These are phyloP conservation scores for Phascolomyces articulosus DNA, from an alignment of 371 early-diverging fungal species.

Conservation along the genomic window DNA sequence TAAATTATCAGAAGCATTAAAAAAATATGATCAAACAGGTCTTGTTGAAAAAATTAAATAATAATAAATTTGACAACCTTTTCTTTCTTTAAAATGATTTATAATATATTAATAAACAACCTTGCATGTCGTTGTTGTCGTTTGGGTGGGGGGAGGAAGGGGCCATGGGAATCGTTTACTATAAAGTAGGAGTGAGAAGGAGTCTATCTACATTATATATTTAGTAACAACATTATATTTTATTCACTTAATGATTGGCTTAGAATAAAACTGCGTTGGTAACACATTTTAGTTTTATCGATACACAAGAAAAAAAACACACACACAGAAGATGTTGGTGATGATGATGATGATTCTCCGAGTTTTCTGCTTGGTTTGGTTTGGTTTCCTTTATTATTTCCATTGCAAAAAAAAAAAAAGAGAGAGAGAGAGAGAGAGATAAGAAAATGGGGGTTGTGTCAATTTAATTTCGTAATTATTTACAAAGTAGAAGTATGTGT, in stretches of 20 bases:
- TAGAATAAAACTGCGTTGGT: no score
- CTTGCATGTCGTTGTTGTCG: neutral
- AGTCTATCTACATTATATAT: no score
- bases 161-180: no score
- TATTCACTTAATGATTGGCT: no score
- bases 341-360: no score
- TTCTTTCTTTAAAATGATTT: no score
- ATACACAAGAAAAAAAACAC: no score
- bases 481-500: neutral
- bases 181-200: no score
- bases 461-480: neutral
- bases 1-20: slow-evolving; percentile 37
- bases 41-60: slow-evolving; percentile 23
- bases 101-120: neutral
- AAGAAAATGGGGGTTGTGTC: neutral
- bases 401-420: neutral
- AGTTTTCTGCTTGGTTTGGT: neutral
- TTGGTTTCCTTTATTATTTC: neutral
- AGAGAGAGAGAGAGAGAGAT: neutral
- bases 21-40: slow-evolving; percentile 36
- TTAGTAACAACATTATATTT: no score
- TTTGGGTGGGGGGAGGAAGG: neutral
- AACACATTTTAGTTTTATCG: no score
- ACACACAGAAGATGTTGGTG: no score
- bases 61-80: neutral